Conservation (phyloP, 2,329 filamentous ascomycete genomes). For the Fusarium sp. region DNA sequence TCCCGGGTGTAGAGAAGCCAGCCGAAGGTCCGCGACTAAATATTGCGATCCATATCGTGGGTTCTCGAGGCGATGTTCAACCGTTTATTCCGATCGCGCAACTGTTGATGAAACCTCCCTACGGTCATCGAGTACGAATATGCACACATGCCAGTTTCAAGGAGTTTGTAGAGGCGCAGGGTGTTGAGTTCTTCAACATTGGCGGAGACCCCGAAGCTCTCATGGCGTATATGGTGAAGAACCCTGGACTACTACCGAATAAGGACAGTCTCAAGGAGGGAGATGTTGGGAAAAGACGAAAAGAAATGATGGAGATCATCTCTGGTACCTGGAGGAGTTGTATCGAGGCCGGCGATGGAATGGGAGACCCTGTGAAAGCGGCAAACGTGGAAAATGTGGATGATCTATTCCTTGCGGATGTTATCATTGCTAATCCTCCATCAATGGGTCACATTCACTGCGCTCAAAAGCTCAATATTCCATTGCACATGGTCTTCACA, state of each 20-base stretch:
- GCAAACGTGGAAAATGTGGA: slow-evolving; percentile 41
- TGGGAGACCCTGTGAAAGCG: slow-evolving; percentile 44
- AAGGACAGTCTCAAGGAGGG: slow-evolving; percentile 52
- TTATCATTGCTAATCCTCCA: slow-evolving; percentile 66
- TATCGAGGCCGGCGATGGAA: slow-evolving; percentile 52
- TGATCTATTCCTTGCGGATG: slow-evolving; percentile 63
- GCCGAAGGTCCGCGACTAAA: slow-evolving; percentile 42
- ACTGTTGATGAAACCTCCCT: slow-evolving; percentile 48
- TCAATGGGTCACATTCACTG: slow-evolving; percentile 65
- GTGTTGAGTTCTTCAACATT: slow-evolving; percentile 68
- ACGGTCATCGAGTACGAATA: slow-evolving; percentile 66
- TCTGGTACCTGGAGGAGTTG: slow-evolving; percentile 53
- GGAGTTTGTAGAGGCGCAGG: slow-evolving; percentile 63
- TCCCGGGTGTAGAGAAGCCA: slow-evolving; percentile 33
- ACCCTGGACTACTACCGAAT: slow-evolving; percentile 54
- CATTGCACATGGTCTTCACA: slow-evolving; percentile 65
- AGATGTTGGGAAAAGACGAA: slow-evolving; percentile 51
- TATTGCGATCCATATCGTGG: slow-evolving; percentile 51
- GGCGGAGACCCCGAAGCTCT: slow-evolving; percentile 66
- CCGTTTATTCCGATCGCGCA: slow-evolving; percentile 70
- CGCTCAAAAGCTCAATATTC: slow-evolving; percentile 61
- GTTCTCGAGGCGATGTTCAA: slow-evolving; percentile 55
- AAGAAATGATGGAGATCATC: slow-evolving; percentile 54
- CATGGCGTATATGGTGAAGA: slow-evolving; percentile 58
- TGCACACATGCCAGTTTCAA: slow-evolving; percentile 67